Evolutionary conservation across 2,329 filamentous ascomycete genomes (phyloP), one percentile per base, ranked within the genome.

Genomic region (Pseudohalonectria lignicola): DNA sequence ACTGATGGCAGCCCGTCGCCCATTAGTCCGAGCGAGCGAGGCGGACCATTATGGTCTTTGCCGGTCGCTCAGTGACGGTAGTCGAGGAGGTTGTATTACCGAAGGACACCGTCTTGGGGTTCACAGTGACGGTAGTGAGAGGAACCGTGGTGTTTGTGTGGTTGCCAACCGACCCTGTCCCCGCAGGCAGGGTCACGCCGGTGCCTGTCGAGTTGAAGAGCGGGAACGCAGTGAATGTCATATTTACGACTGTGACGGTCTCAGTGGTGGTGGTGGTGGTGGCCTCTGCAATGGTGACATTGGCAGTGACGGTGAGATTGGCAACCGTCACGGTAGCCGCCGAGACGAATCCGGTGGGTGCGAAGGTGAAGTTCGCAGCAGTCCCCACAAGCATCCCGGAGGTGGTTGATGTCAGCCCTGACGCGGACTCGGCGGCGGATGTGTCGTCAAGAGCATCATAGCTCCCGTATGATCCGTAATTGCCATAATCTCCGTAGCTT

Each of bases 11-110:
- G 30, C 30, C 15, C 16, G 16, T 15, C 15, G 17, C 16, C 16
- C 19, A 18, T 31, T 31, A 31, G 16, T 31, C 16, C 16, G 19
- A 15, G 19, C 30, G 30, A 31, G 30, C 30, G 5, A 31, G 30
- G 30, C 30, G 30, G 15, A 31, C 30, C 10, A 31, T 18, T 18
- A 31, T 18, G 10, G 30, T 31, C 30, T 31, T 31, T 9, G 30
- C 17, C 16, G 30, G 19, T 5, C 15, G 30, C 7, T 15, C 30
- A 11, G 30, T 31, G 30, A 31, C 30, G 4, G 30, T 31, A 6
- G 30, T 31, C 30, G 30, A 31, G 16, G 30, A 17, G 19, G 36
- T 37, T 23, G 36, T 30, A 29, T 37, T 37, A 16, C 36, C 28
- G 17, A 37, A 37, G 15, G n/a, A 29, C 17, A 30, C 28, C 19